Percentiles rank a stretch among this genome's conserved stretches.
Evolutionary conservation across 176 grass and related monocot species (phyloP).

Genomic region (Aegilops tauschii): DNA sequence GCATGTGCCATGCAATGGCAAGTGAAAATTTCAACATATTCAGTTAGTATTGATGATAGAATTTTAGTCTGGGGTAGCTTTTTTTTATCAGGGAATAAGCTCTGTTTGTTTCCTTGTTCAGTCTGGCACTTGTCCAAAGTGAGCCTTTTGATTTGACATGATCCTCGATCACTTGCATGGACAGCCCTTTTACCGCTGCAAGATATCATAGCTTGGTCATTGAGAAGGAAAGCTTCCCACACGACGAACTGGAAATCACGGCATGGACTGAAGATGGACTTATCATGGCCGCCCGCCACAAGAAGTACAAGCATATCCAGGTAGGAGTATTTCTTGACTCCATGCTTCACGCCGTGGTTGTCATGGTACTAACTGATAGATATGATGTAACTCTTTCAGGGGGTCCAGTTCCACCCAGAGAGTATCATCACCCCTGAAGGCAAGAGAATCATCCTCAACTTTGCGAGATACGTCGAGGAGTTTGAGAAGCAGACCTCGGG

Average conservation of each 20-base stretch:
- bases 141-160: neutral
- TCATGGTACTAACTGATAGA: neutral
- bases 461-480: constrained; percentile 59
- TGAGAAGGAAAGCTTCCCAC: constrained; percentile 81
- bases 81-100: neutral
- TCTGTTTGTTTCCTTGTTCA: neutral
- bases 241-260: constrained; percentile 66
- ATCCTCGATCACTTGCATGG: constrained; percentile 4
- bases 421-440: constrained; percentile 92
- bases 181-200: constrained; percentile 80
- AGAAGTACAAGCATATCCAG: constrained; percentile 80
- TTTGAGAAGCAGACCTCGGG: constrained; percentile 32
- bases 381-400: constrained; percentile 35
- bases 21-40: neutral
- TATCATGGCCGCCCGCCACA: constrained; percentile 83
- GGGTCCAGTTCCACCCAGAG: constrained; percentile 96
- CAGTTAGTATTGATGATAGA: neutral
- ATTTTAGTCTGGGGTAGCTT: neutral
- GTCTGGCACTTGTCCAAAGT: neutral
- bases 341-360: neutral
- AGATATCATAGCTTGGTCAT: constrained; percentile 97
- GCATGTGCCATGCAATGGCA: neutral
- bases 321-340: constrained; percentile 21
- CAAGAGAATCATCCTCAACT: constrained; percentile 79
- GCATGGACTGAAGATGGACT: constrained; percentile 94